These are phyloP conservation scores for Lachancea sp. DNA, from an alignment of 805 yeast species.

Conservation along the genomic window DNA sequence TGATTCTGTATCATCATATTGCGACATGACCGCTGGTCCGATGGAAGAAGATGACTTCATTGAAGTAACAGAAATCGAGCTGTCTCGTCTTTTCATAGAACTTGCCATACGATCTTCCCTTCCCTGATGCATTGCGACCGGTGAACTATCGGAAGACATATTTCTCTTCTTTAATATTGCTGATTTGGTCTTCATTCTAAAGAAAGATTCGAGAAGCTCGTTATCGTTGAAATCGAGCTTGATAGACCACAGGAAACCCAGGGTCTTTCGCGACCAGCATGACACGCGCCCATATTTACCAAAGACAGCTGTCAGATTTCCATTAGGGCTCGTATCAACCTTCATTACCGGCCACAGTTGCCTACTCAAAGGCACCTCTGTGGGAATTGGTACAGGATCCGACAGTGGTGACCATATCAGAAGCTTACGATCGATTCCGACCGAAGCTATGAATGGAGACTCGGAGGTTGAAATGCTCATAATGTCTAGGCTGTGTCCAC, in stretches of 20 bases:
- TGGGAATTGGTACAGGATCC: constrained; percentile 42
- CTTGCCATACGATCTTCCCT: constrained; percentile 4
- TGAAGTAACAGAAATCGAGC: constrained; percentile 26
- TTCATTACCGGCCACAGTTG: constrained; percentile 59
- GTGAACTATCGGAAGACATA: background rate
- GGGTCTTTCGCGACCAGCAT: constrained; percentile 52
- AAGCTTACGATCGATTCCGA: constrained; percentile 68
- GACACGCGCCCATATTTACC: constrained; percentile 47
- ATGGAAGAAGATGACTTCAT: constrained; percentile 19
- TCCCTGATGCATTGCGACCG: background rate
- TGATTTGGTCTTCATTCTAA: constrained; percentile 48
- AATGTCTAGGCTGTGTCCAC: constrained; percentile 57
- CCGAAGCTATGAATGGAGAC: constrained; percentile 57
- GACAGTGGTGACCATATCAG: constrained; percentile 67
- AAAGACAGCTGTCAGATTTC: constrained; percentile 51
- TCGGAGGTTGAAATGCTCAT: constrained; percentile 52
- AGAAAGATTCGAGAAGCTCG: constrained; percentile 51
- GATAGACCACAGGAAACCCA: constrained; percentile 54
- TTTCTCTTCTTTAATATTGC: constrained; percentile 29
- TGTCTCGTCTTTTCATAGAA: constrained; percentile 30
- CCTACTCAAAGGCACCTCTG: constrained; percentile 37
- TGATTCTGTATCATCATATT: constrained; percentile 15
- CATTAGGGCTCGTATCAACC: constrained; percentile 50
- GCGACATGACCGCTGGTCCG: constrained; percentile 18
- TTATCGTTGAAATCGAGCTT: constrained; percentile 35